Base-by-base conservation (phyloP, 2,329 filamentous ascomycete genomes). In the Neofusicoccum cordaticola region DNA sequence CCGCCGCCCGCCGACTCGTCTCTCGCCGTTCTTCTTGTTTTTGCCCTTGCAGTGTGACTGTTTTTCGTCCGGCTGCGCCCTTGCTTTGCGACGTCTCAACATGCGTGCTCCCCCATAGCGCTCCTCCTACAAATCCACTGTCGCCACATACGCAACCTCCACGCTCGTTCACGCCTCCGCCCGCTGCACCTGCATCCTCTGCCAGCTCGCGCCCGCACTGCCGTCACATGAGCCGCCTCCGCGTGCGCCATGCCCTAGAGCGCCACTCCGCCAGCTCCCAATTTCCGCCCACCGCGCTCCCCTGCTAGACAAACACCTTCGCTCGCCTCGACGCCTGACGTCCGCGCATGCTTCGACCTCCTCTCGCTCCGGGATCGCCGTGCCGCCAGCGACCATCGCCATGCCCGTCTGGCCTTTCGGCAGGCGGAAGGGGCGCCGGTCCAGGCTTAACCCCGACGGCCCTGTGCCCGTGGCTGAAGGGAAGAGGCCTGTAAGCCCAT, bases 381-480 rank as follows among this genome's bases (percentile, higher is more conserved):
- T 50, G 48, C 48, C 39, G n/a, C 39, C 48, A 53, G 61, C 62
- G 62, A 47, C 42, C 62, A 22, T 56, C 73, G 74, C 70, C 71
- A 94, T 94, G 91, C 87, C 89, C 75, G 81, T 93, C 78, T 96
- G 92, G 92, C 91, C 89, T 67, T 96, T 96, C 78, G 84, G 88
- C 78, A 57, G 62, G 52, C 51, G 51, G 52, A 64, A 58, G 52
- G 52, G 42, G 50, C 62, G 62, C 52, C 62, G 62, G 41, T 42
- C 62, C 52, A 53, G 41, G 51, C 35, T 41, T 19, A 39, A 56
- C 62, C 41, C 52, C 42, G 62, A 74, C 65, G 73, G 69, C 68
- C 67, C 71, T 70, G 78, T 85, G 69, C 79, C 83, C 66, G 84
- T 84, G 71, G 77, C 82, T 72, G 82, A 87, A 74, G 80, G 80